Percentiles rank a stretch among this genome's conserved stretches.
phyloP scores from a whole-genome alignment of 805 yeast genomes.

The Cyberlindnera suaveolens region DNA sequence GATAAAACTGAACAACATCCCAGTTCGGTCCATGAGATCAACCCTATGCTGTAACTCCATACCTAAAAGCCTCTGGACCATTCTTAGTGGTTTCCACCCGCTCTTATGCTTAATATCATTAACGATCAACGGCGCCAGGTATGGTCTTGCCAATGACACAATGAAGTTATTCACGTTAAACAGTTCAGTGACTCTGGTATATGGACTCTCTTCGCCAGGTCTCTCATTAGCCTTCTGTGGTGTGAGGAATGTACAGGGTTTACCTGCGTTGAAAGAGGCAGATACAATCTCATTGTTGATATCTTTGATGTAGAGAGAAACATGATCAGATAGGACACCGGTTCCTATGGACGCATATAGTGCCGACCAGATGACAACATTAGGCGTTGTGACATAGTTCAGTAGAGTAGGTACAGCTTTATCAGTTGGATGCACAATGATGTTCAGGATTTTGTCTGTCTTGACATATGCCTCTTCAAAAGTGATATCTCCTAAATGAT shows the following conservation, averaged over 20 bases:
- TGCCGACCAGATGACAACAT: slow-evolving; percentile 85
- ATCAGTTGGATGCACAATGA: slow-evolving; percentile 78
- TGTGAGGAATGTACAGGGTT: slow-evolving; percentile 28
- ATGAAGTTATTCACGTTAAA: slow-evolving; percentile 93
- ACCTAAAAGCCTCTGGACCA: slow-evolving; percentile 34
- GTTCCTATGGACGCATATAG: slow-evolving; percentile 79
- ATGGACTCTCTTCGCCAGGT: slow-evolving; percentile 55
- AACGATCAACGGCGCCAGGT: slow-evolving; percentile 81
- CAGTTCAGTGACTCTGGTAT: slow-evolving; percentile 81
- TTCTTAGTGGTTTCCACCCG: slow-evolving; percentile 30
- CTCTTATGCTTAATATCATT: slow-evolving; percentile 74
- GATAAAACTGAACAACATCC: slow-evolving; percentile 61
- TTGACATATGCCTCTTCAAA: slow-evolving; percentile 87
- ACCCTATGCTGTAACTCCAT: slow-evolving; percentile 83
- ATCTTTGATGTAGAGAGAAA: slow-evolving; percentile 52
- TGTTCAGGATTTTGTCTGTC: slow-evolving; percentile 74
- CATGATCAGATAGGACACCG: slow-evolving; percentile 53
- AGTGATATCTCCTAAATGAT: slow-evolving; percentile 73
- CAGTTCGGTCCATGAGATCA: slow-evolving; percentile 71
- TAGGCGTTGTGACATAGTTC: slow-evolving; percentile 90
- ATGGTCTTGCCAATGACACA: slow-evolving; percentile 89
- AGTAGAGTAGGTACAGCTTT: slow-evolving; percentile 63
- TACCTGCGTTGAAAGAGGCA: slow-evolving; percentile 33
- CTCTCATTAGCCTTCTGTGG: slow-evolving; percentile 41
- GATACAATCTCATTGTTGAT: slow-evolving; percentile 57